These are phyloP conservation scores for Schwanniomyces etchellsii DNA, from an alignment of 1,139 yeast species.

Conservation along the genomic window DNA sequence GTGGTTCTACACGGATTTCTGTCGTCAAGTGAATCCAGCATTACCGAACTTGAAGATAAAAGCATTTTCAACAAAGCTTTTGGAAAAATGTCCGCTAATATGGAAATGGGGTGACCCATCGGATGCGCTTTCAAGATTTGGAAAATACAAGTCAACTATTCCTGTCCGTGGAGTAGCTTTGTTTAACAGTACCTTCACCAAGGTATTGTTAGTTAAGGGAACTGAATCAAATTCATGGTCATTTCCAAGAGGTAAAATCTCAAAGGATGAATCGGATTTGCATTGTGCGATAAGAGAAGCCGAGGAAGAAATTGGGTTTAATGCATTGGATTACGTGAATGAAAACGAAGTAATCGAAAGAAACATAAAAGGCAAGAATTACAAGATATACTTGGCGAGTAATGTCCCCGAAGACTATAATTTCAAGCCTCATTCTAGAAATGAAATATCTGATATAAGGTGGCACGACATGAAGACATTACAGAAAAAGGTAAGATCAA, in stretches of 20 bases:
- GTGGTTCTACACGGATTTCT: constrained; percentile 92
- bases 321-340: constrained; percentile 60
- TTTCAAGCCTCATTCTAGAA: constrained; percentile 78
- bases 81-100: constrained; percentile 76
- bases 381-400: constrained; percentile 71
- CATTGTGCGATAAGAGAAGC: constrained; percentile 94
- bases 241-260: constrained; percentile 94
- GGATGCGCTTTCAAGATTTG: constrained; percentile 70
- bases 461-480: constrained; percentile 40
- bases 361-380: constrained; percentile 77
- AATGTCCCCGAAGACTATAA: constrained; percentile 73
- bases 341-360: constrained; percentile 76
- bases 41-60: constrained; percentile 79
- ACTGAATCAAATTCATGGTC: constrained; percentile 86
- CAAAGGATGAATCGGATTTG: constrained; percentile 87
- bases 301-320: constrained; percentile 93
- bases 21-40: constrained; percentile 65
- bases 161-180: constrained; percentile 97
- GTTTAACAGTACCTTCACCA: constrained; percentile 64
- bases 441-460: constrained; percentile 65
- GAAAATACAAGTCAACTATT: constrained; percentile 79
- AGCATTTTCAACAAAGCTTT: constrained; percentile 65
- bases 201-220: constrained; percentile 78
- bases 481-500: constrained; percentile 30
- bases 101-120: constrained; percentile 84